Conservation (phyloP, 2,329 filamentous ascomycete genomes). For the Rugonectria rugulosa region DNA sequence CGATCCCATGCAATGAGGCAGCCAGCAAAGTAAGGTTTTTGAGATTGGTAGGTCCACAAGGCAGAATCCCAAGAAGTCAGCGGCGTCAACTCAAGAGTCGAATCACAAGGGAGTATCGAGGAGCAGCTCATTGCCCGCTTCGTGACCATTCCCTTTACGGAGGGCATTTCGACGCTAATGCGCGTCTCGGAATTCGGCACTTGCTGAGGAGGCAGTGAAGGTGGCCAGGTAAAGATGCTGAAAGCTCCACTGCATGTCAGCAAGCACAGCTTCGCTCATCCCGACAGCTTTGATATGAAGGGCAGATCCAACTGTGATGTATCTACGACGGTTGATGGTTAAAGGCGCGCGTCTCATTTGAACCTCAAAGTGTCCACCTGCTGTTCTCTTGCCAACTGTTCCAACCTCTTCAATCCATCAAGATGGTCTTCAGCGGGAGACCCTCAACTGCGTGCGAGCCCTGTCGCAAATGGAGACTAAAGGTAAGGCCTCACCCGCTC, state of each 20-base stretch:
- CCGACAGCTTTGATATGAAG: neutral
- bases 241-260: too few relatives aligned
- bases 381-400: too few relatives aligned
- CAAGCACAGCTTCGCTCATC: neutral
- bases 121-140: too few relatives aligned
- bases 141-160: slow-evolving; percentile 6
- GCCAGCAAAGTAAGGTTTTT: too few relatives aligned
- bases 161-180: slow-evolving; percentile 3
- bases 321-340: too few relatives aligned
- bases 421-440: slow-evolving; percentile 40
- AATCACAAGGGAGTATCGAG: neutral
- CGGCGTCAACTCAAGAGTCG: neutral
- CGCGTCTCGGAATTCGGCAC: slow-evolving; percentile 6
- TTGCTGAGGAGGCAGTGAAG: neutral
- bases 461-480: slow-evolving; percentile 36
- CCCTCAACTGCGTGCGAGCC: slow-evolving; percentile 40
- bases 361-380: too few relatives aligned
- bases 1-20: neutral
- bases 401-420: too few relatives aligned
- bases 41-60: too few relatives aligned
- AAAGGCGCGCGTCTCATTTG: too few relatives aligned
- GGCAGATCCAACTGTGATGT: too few relatives aligned
- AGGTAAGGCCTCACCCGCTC: slow-evolving; percentile 25
- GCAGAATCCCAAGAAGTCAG: neutral
- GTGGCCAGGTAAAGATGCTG: too few relatives aligned